Evolutionary conservation across 1,284 basidiomycete genomes (phyloP).

Genomic region (Ustilago tritici): DNA sequence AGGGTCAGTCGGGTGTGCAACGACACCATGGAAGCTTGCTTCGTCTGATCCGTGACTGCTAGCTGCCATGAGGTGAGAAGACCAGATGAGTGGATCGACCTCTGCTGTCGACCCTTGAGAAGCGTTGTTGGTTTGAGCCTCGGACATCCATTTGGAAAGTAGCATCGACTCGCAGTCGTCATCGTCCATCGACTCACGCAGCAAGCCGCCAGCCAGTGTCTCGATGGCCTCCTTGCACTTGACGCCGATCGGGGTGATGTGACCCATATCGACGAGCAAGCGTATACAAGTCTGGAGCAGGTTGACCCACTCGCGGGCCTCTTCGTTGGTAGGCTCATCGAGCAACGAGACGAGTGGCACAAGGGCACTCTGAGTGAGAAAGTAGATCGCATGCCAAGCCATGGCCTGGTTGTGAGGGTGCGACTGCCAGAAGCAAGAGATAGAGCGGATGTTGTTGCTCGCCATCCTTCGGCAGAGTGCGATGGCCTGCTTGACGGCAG

Average conservation of each 20-base stretch:
- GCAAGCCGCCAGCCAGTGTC: conserved; percentile 32
- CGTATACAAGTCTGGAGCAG: conserved; percentile 41
- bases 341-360: conserved; percentile 51
- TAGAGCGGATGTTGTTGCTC: conserved; percentile 48
- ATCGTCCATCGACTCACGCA: conserved; percentile 21
- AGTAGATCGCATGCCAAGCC: conserved; percentile 55
- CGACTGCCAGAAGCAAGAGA: conserved; percentile 51
- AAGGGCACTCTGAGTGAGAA: conserved; percentile 51
- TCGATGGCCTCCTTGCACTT: conserved; percentile 55
- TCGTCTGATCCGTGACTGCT: conserved; percentile 25
- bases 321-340: conserved; percentile 37
- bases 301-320: conserved; percentile 44
- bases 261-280: conserved; percentile 49
- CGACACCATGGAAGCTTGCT: conserved; percentile 15
- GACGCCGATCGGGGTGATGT: conserved; percentile 45
- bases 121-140: conserved; percentile 14
- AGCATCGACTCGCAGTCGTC: conserved; percentile 34
- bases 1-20: conserved; percentile 34
- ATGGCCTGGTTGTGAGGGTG: conserved; percentile 55
- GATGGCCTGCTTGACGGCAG: conserved; percentile 51
- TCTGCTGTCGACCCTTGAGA: conserved; percentile 12
- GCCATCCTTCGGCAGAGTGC: conserved; percentile 51
- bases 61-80: conserved; percentile 36
- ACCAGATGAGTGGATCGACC: conserved; percentile 43
- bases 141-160: conserved; percentile 36